These are phyloP conservation scores for Trichophyton simii DNA, from an alignment of 2,329 filamentous ascomycete genomes.

Conservation along the genomic window DNA sequence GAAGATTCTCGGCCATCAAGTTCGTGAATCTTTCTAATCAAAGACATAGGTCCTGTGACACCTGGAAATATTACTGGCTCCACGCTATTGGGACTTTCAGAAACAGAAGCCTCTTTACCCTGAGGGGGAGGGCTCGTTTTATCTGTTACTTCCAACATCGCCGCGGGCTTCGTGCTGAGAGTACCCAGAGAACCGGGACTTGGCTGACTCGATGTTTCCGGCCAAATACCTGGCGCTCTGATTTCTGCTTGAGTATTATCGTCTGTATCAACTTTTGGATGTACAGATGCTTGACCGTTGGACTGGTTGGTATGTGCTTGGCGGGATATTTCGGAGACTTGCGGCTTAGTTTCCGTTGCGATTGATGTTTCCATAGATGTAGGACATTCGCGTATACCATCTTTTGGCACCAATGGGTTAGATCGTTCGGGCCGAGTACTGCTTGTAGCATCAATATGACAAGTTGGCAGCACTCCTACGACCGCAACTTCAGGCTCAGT, in stretches of 20 bases:
- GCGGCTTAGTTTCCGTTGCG: background rate
- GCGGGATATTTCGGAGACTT: background rate
- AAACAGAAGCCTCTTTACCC: background rate
- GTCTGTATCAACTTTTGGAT: background rate
- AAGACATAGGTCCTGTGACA: slow-evolving; percentile 20
- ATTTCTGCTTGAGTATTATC: background rate
- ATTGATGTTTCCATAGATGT: background rate
- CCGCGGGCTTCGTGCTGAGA: background rate
- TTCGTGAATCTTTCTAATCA: slow-evolving; percentile 27
- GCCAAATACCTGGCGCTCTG: background rate
- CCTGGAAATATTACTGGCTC: slow-evolving; percentile 18
- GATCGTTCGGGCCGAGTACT: background rate
- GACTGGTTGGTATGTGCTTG: background rate
- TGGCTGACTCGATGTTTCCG: background rate
- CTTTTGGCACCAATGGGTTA: background rate
- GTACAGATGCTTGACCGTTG: background rate
- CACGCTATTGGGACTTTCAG: slow-evolving; percentile 5
- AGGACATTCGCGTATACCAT: background rate
- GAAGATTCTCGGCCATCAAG: slow-evolving; percentile 27
- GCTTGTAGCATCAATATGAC: background rate
- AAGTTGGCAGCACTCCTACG: background rate
- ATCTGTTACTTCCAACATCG: background rate
- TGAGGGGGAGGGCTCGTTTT: background rate
- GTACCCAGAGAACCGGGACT: background rate
- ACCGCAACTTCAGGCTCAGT: background rate